Evolutionary conservation across 768 basidiomycete species (phyloP).

Genomic region (Postia placenta): DNA sequence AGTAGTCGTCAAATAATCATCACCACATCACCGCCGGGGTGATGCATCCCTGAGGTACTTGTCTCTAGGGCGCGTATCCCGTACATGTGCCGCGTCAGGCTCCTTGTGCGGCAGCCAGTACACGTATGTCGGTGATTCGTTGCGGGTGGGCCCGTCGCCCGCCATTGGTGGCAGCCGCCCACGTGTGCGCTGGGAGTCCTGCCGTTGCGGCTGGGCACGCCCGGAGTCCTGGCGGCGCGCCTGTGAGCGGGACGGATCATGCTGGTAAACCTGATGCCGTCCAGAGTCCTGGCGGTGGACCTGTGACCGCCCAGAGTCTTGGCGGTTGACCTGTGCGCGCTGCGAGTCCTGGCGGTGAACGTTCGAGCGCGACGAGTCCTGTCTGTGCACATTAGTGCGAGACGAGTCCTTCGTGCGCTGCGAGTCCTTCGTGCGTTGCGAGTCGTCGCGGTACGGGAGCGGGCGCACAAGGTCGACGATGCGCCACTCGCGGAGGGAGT

Average conservation of each 20-base stretch:
- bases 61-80: constrained; percentile 21
- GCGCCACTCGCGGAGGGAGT: constrained; percentile 5
- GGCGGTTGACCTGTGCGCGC: constrained; percentile 9
- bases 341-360: constrained; percentile 8
- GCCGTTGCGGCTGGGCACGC: constrained; percentile 3
- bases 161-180: not conserved
- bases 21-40: constrained; percentile 36
- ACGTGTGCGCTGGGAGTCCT: constrained; percentile 9
- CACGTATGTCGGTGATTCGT: constrained; percentile 23
- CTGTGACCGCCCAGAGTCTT: constrained; percentile 12
- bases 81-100: constrained; percentile 21
- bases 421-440: constrained; percentile 8
- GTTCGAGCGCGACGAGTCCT: constrained; percentile 5
- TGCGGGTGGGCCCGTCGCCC: constrained; percentile 18
- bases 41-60: constrained; percentile 36
- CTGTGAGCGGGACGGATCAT: not conserved
- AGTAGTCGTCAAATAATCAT: constrained; percentile 4
- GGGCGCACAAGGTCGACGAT: constrained; percentile 13
- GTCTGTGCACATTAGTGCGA: constrained; percentile 3
- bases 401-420: not conserved
- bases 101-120: constrained; percentile 23
- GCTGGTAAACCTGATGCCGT: constrained; percentile 5
- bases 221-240: constrained; percentile 4
- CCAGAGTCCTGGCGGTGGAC: constrained; percentile 13
- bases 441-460: constrained; percentile 12